Conservation (phyloP, 805 yeast genomes). For the Suhomyces sp. region DNA sequence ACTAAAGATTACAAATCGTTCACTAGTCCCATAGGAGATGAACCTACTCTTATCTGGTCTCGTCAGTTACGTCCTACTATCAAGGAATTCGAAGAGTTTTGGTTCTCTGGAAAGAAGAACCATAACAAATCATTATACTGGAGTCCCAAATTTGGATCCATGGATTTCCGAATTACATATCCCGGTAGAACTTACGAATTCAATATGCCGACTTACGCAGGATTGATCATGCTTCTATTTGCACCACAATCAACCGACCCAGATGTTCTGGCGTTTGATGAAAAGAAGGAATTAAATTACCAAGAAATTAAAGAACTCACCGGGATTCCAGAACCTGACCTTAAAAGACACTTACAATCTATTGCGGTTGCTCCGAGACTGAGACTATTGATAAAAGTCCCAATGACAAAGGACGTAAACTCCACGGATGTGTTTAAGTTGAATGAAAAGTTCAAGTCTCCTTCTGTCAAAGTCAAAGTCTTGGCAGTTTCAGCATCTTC, state of each 20-base stretch:
- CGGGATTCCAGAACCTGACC: slow-evolving; percentile 68
- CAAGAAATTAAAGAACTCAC: slow-evolving; percentile 66
- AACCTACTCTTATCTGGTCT: slow-evolving; percentile 37
- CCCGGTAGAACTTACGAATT: slow-evolving; percentile 72
- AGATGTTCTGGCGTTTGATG: slow-evolving; percentile 46
- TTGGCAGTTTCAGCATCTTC: slow-evolving; percentile 57
- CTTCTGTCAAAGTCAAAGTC: slow-evolving; percentile 69
- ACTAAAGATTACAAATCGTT: slow-evolving; percentile 41
- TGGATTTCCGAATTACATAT: slow-evolving; percentile 72
- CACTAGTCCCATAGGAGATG: slow-evolving; percentile 12
- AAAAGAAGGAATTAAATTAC: slow-evolving; percentile 53
- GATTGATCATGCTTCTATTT: slow-evolving; percentile 74
- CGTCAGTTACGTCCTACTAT: slow-evolving; percentile 36
- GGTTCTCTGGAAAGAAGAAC: slow-evolving; percentile 40
- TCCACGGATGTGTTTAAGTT: slow-evolving; percentile 62
- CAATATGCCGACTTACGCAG: slow-evolving; percentile 77
- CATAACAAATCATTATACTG: slow-evolving; percentile 52
- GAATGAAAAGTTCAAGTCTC: slow-evolving; percentile 67
- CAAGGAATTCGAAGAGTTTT: slow-evolving; percentile 39
- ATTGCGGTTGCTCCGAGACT: slow-evolving; percentile 81
- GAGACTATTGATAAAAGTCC: slow-evolving; percentile 69
- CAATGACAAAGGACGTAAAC: slow-evolving; percentile 71
- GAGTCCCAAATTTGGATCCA: slow-evolving; percentile 82
- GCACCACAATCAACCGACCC: slow-evolving; percentile 38
- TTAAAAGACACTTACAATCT: slow-evolving; percentile 76